Evolutionary conservation across 2,329 filamentous ascomycete genomes (phyloP).

Genomic region (Penicillium sp.): DNA sequence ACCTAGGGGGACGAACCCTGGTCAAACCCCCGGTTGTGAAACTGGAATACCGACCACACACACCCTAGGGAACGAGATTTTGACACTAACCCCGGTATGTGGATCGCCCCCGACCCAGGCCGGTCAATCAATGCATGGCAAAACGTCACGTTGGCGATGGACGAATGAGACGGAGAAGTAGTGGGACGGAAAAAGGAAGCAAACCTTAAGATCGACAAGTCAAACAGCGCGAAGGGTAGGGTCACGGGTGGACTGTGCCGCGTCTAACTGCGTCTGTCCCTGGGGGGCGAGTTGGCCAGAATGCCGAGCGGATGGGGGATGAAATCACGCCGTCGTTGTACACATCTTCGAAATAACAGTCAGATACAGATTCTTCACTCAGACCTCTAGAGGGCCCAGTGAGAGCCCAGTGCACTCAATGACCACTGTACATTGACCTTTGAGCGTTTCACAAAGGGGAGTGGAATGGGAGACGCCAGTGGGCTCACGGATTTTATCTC

Average conservation of each 20-base stretch:
- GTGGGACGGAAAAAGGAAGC: not conserved
- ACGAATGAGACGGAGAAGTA: not conserved
- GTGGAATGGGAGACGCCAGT: slow-evolving; percentile 10
- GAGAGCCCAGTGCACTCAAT: too few species aligned
- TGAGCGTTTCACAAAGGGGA: not conserved
- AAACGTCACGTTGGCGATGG: not conserved
- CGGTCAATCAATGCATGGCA: not conserved
- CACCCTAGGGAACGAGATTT: not conserved
- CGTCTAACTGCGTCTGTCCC: not conserved
- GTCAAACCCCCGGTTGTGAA: not conserved
- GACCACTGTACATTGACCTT: too few species aligned
- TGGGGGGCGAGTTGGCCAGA: not conserved
- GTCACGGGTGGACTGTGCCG: not conserved
- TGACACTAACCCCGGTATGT: not conserved
- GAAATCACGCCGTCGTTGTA: not conserved
- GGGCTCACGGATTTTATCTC: slow-evolving; percentile 24
- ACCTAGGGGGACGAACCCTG: too few species aligned
- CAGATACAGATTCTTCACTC: not conserved
- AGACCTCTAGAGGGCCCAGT: too few species aligned
- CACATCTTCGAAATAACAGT: not conserved
- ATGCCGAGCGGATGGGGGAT: not conserved
- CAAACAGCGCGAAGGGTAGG: not conserved
- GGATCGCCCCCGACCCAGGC: not conserved
- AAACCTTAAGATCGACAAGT: not conserved
- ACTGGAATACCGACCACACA: not conserved